Evolutionary conservation across 1,284 basidiomycete species (phyloP).

Genomic region (Apiotrichum sp.): DNA sequence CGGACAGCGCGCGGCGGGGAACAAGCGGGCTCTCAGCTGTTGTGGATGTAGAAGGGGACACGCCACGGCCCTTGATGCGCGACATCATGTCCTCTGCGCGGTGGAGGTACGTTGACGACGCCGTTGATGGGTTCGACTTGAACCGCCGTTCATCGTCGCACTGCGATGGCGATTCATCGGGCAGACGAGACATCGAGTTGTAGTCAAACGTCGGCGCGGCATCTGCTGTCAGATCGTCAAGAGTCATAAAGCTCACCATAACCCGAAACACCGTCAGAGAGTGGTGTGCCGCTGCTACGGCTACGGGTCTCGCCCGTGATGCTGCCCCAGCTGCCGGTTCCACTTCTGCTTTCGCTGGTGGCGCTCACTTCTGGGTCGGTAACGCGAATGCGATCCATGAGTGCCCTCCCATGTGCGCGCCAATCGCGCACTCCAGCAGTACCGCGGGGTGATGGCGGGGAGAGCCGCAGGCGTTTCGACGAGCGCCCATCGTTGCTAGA

Average conservation of each 20-base stretch:
- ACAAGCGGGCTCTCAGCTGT: constrained; percentile 9
- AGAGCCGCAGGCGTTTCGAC: constrained; percentile 32
- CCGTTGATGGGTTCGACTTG: constrained; percentile 41
- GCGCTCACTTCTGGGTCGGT: constrained; percentile 31
- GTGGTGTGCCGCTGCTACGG: background rate
- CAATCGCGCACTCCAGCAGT: constrained; percentile 23
- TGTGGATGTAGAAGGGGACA: constrained; percentile 35
- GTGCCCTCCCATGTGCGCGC: constrained; percentile 34
- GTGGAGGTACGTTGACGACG: constrained; percentile 56
- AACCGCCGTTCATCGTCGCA: background rate
- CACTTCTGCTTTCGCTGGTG: constrained; percentile 28
- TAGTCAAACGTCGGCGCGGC: constrained; percentile 27
- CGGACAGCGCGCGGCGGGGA: constrained; percentile 25
- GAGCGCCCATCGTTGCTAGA: constrained; percentile 23
- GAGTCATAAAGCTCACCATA: constrained; percentile 4
- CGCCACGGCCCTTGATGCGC: constrained; percentile 58
- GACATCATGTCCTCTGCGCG: constrained; percentile 74
- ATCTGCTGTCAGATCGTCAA: constrained; percentile 4
- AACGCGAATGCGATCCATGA: constrained; percentile 41
- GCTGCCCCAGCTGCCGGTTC: constrained; percentile 10
- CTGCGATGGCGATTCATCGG: constrained; percentile 8
- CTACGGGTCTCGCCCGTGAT: background rate
- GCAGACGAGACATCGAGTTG: constrained; percentile 6
- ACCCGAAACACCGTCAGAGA: background rate
- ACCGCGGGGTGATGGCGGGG: constrained; percentile 20